These are phyloP conservation scores for Emericellopsis terricola DNA, from an alignment of 495 filamentous ascomycete species.

Conservation along the genomic window DNA sequence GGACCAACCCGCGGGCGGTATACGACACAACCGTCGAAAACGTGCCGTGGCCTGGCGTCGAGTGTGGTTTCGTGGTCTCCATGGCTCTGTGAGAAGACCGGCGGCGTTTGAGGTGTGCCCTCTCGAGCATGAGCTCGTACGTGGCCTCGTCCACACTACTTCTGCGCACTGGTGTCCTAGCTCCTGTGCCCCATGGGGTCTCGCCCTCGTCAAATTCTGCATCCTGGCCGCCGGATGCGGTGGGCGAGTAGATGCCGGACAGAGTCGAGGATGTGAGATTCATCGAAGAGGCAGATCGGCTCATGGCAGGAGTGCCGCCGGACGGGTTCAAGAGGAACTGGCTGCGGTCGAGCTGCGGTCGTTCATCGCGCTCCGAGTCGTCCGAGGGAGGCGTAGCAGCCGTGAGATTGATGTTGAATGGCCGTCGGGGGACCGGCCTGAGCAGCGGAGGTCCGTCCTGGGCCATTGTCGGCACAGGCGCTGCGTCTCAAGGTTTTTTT, in stretches of 20 bases:
- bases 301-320: constrained; percentile 16
- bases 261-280: constrained; percentile 83
- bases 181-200: constrained; percentile 53
- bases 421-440: constrained; percentile 56
- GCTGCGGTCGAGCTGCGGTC: not conserved
- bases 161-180: constrained; percentile 34
- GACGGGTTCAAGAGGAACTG: constrained; percentile 7
- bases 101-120: not conserved
- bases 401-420: constrained; percentile 44
- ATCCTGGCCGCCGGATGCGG: constrained; percentile 32
- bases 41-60: constrained; percentile 5
- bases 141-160: constrained; percentile 10
- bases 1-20: constrained; percentile 36
- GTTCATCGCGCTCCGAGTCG: constrained; percentile 15
- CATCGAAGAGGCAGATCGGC: constrained; percentile 56
- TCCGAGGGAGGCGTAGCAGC: constrained; percentile 24
- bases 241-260: constrained; percentile 67
- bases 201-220: constrained; percentile 12
- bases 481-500: too few species aligned
- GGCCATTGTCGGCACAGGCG: too few species aligned
- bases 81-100: constrained; percentile 2
- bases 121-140: constrained; percentile 8
- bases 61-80: constrained; percentile 4
- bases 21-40: constrained; percentile 12
- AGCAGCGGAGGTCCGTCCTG: constrained; percentile 35